These are phyloP conservation scores for Apiospora phragmitis DNA, from an alignment of 2,329 filamentous ascomycete species.

Conservation along the genomic window DNA sequence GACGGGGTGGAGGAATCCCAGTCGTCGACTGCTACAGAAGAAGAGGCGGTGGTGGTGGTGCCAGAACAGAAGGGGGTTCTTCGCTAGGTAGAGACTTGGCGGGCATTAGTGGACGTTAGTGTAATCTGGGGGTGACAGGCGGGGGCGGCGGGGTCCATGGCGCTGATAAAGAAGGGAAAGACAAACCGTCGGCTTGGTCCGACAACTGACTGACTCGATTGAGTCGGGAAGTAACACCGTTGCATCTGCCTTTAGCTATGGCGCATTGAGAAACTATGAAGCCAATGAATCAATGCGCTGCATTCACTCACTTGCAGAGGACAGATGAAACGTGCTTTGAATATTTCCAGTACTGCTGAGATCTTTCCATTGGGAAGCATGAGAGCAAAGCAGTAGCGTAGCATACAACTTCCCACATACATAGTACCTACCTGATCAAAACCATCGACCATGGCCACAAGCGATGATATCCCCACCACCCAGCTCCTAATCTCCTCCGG, in stretches of 20 bases:
- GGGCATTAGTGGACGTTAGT: not conserved
- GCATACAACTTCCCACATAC: not conserved
- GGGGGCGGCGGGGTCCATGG: not conserved
- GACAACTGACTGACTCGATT: not conserved
- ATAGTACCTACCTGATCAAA: not conserved
- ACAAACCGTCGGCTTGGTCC: not conserved
- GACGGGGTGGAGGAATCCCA: not conserved
- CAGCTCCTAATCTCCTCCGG: conserved; percentile 26
- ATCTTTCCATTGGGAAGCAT: no score
- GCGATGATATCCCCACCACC: conserved; percentile 15
- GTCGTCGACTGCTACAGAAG: not conserved
- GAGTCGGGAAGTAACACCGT: not conserved
- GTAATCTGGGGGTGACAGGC: not conserved
- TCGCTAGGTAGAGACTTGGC: not conserved
- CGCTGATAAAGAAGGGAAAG: not conserved
- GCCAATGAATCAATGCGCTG: not conserved
- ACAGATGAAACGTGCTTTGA: not conserved
- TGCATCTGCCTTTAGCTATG: not conserved
- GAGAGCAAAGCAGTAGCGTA: not conserved
- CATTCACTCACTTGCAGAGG: not conserved
- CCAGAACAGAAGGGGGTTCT: not conserved
- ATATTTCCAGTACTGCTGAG: not conserved
- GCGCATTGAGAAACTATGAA: not conserved
- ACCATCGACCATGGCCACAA: not conserved
- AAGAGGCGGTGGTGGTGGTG: not conserved